These are phyloP conservation scores for Malus fusca DNA, from an alignment of 306 rosid species.

Conservation along the genomic window DNA sequence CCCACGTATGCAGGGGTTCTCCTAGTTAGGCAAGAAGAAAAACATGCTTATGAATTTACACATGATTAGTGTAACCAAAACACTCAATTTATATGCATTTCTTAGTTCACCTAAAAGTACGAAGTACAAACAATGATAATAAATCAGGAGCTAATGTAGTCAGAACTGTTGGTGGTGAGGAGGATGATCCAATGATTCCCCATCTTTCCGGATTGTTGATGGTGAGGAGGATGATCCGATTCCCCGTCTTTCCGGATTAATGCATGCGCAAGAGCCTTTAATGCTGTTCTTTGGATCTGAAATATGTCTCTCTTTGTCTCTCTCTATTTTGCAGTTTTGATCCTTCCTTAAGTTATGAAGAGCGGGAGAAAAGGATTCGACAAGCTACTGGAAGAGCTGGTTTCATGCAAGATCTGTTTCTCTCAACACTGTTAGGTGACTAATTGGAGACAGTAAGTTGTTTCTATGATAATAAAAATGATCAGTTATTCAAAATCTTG, in stretches of 20 bases:
- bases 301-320: background rate
- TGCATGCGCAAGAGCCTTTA: background rate
- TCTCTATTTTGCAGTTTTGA: slow-evolving; percentile 55
- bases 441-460: slow-evolving; percentile 32
- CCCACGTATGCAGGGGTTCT: background rate
- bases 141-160: background rate
- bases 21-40: background rate
- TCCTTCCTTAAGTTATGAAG: slow-evolving; percentile 78
- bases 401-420: slow-evolving; percentile 81
- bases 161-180: background rate
- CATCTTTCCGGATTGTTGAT: background rate
- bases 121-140: background rate
- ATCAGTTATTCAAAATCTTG: slow-evolving; percentile 27
- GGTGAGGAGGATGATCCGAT: background rate
- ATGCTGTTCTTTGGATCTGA: slow-evolving; percentile 1
- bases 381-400: slow-evolving; percentile 85
- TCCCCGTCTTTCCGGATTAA: slow-evolving; percentile 2
- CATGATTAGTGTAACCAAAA: background rate
- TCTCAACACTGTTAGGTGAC: slow-evolving; percentile 57
- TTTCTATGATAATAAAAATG: slow-evolving; percentile 22
- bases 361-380: slow-evolving; percentile 66
- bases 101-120: background rate
- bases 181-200: background rate
- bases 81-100: background rate
- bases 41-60: background rate